Evolutionary conservation across 148 eudicot genomes (phyloP).

Genomic region (Nyssa sinensis): DNA sequence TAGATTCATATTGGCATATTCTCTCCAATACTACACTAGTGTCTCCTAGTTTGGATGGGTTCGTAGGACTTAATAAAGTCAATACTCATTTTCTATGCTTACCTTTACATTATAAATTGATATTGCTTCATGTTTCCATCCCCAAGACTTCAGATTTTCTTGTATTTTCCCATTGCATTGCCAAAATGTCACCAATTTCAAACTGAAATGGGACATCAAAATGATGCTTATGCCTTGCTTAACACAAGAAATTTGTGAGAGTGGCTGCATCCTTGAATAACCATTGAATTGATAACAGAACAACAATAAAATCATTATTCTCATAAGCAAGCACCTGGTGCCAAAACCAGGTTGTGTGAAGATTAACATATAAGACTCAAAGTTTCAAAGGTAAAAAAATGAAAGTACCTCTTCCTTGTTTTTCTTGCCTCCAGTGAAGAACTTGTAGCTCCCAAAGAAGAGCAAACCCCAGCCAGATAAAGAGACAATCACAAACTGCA

Average conservation of each 20-base stretch:
- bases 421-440: constrained; percentile 60
- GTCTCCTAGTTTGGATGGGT: not conserved
- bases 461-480: constrained; percentile 75
- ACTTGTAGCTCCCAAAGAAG: constrained; percentile 57
- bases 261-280: not conserved
- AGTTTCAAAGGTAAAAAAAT: not conserved
- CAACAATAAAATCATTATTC: not conserved
- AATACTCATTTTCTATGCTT: not conserved
- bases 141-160: not conserved
- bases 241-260: not conserved
- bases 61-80: not conserved
- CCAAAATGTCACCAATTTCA: not conserved
- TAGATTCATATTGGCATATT: not conserved
- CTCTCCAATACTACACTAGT: not conserved
- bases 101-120: not conserved
- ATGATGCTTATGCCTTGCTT: not conserved
- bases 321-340: not conserved
- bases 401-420: constrained; percentile 56
- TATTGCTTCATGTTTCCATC: not conserved
- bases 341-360: not conserved
- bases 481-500: constrained; percentile 81
- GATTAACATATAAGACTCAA: not conserved
- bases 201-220: not conserved
- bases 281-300: not conserved
- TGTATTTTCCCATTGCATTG: not conserved